Percentiles rank a stretch among this genome's conserved stretches.
Evolutionary conservation across 306 rosid species (phyloP).

Genomic region (Rosa rugosa): DNA sequence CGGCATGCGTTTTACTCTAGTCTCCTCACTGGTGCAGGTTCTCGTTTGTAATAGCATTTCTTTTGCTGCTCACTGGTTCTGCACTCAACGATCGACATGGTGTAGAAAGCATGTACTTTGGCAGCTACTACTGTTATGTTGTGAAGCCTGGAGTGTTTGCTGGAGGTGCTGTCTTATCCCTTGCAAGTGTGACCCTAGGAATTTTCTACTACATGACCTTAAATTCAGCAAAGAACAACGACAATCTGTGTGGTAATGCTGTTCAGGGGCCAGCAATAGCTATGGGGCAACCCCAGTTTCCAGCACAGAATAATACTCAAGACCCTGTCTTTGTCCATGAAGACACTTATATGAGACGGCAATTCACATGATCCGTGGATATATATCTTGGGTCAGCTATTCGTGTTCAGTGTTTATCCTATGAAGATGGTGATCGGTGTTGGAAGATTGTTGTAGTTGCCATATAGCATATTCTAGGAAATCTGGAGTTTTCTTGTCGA

Average conservation of each 20-base stretch:
- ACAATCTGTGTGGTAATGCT: conserved; percentile 34
- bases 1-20: not conserved
- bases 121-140: conserved; percentile 67
- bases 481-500: not conserved
- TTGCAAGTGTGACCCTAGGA: conserved; percentile 69
- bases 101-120: conserved; percentile 48
- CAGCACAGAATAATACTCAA: conserved; percentile 42
- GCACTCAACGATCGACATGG: conserved; percentile 59
- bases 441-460: not conserved
- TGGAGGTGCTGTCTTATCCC: conserved; percentile 54
- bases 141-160: conserved; percentile 81
- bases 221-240: conserved; percentile 39
- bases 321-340: conserved; percentile 86
- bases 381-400: not conserved
- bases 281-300: conserved; percentile 85
- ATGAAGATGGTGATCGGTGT: not conserved
- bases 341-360: conserved; percentile 83
- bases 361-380: conserved; percentile 31
- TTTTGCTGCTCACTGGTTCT: conserved; percentile 67
- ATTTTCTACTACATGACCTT: conserved; percentile 51
- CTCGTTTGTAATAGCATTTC: conserved; percentile 60
- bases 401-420: not conserved
- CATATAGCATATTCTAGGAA: not conserved
- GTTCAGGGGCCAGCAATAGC: conserved; percentile 57
- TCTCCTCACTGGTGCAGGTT: conserved; percentile 48